Conservation (phyloP, 2,329 filamentous ascomycete species). For the Ophiostoma quercus region DNA sequence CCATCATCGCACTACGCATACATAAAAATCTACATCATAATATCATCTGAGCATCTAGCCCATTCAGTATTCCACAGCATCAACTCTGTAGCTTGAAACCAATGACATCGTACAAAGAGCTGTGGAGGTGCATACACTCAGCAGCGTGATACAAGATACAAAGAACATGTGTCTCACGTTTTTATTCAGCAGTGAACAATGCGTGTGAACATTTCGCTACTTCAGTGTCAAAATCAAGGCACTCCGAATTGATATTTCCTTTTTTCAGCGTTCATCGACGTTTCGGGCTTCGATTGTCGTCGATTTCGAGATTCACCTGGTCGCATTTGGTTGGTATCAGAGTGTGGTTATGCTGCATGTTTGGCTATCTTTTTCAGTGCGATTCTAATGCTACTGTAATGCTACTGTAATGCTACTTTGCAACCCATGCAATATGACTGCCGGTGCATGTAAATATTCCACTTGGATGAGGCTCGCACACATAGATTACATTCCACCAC, state of each 20-base stretch:
- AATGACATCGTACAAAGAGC: neutral
- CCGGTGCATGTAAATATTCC: neutral
- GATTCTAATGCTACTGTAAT: neutral
- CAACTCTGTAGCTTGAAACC: neutral
- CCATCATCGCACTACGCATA: no score
- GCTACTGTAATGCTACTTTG: neutral
- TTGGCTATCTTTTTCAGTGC: neutral
- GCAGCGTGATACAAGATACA: neutral
- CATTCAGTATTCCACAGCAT: neutral
- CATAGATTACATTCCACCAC: neutral
- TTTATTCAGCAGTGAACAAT: neutral
- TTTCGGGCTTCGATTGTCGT: neutral
- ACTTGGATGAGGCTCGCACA: neutral
- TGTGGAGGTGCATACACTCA: neutral
- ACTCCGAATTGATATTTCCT: neutral
- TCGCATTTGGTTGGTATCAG: neutral
- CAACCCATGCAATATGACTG: neutral
- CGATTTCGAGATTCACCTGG: neutral
- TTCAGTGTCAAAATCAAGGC: neutral
- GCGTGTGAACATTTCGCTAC: neutral
- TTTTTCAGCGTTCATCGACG: neutral
- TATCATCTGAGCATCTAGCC: neutral
- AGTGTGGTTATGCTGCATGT: no score
- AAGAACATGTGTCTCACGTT: neutral
- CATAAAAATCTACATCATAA: no score